These are phyloP conservation scores for Ustilago bromivora DNA, from an alignment of 1,284 basidiomycete species.

Conservation along the genomic window DNA sequence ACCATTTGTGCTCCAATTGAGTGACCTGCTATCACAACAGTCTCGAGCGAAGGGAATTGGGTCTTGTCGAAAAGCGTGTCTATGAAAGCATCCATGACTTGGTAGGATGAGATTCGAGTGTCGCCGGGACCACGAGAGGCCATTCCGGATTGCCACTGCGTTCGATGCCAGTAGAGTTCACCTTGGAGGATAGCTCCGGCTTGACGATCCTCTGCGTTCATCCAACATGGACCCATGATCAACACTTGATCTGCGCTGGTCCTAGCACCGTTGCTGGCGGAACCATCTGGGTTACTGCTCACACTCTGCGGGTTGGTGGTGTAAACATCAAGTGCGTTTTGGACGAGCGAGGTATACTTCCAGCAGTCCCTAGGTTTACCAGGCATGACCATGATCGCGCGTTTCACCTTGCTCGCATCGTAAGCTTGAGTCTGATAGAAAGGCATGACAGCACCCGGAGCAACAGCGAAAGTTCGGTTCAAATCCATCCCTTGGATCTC, in stretches of 20 bases:
- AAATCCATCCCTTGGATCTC: conserved; percentile 53
- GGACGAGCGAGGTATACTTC: conserved; percentile 61
- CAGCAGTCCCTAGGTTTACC: conserved; percentile 66
- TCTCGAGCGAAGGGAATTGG: conserved; percentile 55
- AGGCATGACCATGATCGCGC: conserved; percentile 61
- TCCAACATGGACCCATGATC: conserved; percentile 58
- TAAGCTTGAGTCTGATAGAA: conserved; percentile 56
- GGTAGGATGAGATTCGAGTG: conserved; percentile 47
- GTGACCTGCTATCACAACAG: conserved; percentile 59
- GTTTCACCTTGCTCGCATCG: conserved; percentile 55
- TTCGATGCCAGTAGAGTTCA: conserved; percentile 57
- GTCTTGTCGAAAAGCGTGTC: conserved; percentile 58
- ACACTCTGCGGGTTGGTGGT: conserved; percentile 31
- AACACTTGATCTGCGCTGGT: conserved; percentile 43
- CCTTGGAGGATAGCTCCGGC: conserved; percentile 44
- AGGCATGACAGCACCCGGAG: conserved; percentile 47
- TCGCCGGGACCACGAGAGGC: conserved; percentile 36
- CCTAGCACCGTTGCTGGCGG: neutral
- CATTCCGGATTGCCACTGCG: conserved; percentile 62
- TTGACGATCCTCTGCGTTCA: conserved; percentile 53
- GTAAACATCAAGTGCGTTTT: conserved; percentile 54
- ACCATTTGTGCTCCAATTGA: conserved; percentile 65
- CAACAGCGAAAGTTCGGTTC: conserved; percentile 49
- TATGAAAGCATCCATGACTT: conserved; percentile 56
- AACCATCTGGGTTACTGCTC: conserved; percentile 18